Conservation (phyloP, 495 filamentous ascomycete species). For the Lepraria neglecta region DNA sequence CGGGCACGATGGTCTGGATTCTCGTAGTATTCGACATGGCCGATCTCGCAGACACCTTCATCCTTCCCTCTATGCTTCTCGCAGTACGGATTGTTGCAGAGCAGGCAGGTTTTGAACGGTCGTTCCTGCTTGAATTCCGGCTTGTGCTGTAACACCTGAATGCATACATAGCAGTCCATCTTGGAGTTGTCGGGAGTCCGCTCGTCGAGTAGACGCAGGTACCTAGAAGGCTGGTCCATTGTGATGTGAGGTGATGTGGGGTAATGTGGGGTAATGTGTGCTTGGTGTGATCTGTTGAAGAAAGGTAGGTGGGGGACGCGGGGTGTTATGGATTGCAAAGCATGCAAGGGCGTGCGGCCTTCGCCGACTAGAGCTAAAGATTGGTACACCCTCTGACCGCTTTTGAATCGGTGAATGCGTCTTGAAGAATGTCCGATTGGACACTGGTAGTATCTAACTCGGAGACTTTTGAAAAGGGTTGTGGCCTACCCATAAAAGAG, state of each 20-base stretch:
- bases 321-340: background rate
- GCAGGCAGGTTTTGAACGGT: conserved; percentile 8
- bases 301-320: background rate
- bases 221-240: background rate
- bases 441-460: no score
- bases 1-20: background rate
- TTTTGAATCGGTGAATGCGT: background rate
- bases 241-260: background rate
- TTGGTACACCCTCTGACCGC: conserved; percentile 4
- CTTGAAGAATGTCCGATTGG: no score
- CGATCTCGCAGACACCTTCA: conserved; percentile 12
- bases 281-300: background rate
- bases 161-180: conserved; percentile 1
- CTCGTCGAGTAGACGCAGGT: background rate
- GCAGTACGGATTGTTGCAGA: conserved; percentile 13
- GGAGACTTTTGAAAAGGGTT: no score
- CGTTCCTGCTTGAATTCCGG: conserved; percentile 8
- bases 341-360: background rate
- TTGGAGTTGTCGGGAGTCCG: background rate
- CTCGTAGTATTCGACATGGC: conserved; percentile 1
- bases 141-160: background rate
- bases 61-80: conserved; percentile 13
- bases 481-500: no score
- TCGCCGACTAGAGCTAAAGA: background rate
- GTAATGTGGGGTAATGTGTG: background rate